Evolutionary conservation across 306 rosid genomes (phyloP).

Genomic region (Cucumis cinereus): DNA sequence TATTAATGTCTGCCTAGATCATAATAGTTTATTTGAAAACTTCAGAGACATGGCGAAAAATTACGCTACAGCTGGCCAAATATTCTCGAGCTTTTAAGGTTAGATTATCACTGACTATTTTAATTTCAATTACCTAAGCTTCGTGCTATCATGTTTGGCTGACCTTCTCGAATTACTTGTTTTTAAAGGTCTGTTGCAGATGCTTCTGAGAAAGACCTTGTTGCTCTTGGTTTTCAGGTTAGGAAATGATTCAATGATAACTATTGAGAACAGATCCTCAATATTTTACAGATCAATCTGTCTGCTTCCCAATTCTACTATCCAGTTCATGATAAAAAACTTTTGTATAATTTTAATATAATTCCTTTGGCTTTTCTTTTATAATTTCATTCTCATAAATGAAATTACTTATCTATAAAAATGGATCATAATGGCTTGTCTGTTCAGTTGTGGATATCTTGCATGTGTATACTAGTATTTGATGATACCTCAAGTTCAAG

Average conservation of each 20-base stretch:
- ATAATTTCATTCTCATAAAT: no score
- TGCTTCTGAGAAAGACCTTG: constrained; percentile 82
- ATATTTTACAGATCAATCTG: neutral
- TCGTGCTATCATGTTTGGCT: constrained; percentile 10
- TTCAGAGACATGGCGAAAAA: constrained; percentile 87
- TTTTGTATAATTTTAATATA: neutral
- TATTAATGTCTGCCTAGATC: constrained; percentile 13
- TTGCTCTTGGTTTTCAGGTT: constrained; percentile 94
- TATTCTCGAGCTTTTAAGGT: constrained; percentile 97
- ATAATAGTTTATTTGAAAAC: constrained; percentile 14
- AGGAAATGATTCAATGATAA: constrained; percentile 10
- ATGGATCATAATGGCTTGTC: neutral
- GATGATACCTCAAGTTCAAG: neutral
- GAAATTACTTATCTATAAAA: neutral
- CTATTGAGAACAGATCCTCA: neutral
- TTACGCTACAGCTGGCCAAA: constrained; percentile 76
- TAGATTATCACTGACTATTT: constrained; percentile 12
- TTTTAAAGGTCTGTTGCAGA: constrained; percentile 79
- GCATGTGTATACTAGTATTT: neutral
- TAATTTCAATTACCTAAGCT: constrained; percentile 4
- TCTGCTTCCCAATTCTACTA: neutral
- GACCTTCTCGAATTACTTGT: constrained; percentile 17
- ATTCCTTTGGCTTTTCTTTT: no score
- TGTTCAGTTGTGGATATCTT: neutral
- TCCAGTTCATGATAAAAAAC: neutral